Evolutionary conservation across 1,284 basidiomycete species (phyloP), one percentile per base, ranked within the genome.

Genomic region (Sphagnurus paluster): DNA sequence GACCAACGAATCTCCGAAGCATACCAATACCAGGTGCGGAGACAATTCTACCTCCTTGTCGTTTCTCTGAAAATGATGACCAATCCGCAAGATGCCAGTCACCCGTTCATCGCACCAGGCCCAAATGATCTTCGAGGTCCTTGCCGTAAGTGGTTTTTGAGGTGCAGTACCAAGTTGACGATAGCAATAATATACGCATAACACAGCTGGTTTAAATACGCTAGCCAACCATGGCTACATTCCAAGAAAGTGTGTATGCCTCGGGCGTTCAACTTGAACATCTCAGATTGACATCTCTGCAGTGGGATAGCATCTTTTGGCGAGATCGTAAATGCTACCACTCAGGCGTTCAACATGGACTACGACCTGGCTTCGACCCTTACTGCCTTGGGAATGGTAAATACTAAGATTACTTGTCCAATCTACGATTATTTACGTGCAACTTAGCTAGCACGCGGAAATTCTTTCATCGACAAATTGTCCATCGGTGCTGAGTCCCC

Each of bases 141-240:
- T 39, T 53, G 48, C 25, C 51, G 51, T 53, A 10, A 44, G 48
- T 29, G 17, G 24, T 39, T n/a, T 8, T 14, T 2, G 19, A n/a
- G 17, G 5, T n/a, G 14, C 4, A 32, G 19, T 14, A 16, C 20
- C 14, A 19, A 19, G 8, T 16, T n/a, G n/a, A n/a, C 32, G 6
- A 44, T 24, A 24, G 14, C 36, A n/a, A 9, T 16, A n/a, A 8
- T 13, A n/a, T n/a, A n/a, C n/a, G n/a, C n/a, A n/a, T 39, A 8
- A 34, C n/a, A 8, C 21, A 53, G 51, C 51, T 17, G 50, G 50
- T 41, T 40, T 52, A 24, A 53, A 53, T 23, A 53, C 51, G 10
- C 26, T 53, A 25, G 51, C 51, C 10, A 53, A 53, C 34, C 51
- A 53, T 42, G 51, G 51, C 11, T 53, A 50, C 37, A 25, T 53